phyloP scores from a whole-genome alignment of 2,329 filamentous ascomycete genomes.

The Corynespora cassiicola region DNA sequence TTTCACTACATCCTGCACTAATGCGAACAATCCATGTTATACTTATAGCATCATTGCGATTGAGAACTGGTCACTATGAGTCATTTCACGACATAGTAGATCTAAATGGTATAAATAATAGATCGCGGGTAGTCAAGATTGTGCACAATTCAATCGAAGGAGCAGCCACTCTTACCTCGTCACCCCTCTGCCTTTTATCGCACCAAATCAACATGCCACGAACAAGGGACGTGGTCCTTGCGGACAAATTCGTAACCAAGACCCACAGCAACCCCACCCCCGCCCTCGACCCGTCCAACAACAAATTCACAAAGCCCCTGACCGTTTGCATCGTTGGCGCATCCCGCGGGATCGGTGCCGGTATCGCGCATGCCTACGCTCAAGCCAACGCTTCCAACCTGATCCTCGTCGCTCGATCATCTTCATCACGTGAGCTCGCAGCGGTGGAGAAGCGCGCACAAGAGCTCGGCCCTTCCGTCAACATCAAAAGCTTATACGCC shows the following conservation, averaged over 20 bases:
- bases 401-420: slow-evolving; percentile 31
- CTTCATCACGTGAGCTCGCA: slow-evolving; percentile 19
- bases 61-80: too few relatives aligned
- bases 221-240: slow-evolving; percentile 21
- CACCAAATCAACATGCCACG: too few relatives aligned
- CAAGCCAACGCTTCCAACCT: slow-evolving; percentile 30
- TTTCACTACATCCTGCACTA: too few relatives aligned
- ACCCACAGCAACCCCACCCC: slow-evolving; percentile 16
- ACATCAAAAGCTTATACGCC: slow-evolving; percentile 15
- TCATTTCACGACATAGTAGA: too few relatives aligned
- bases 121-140: too few relatives aligned
- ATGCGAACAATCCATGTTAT: too few relatives aligned
- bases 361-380: slow-evolving; percentile 37
- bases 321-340: slow-evolving; percentile 42
- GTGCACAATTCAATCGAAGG: too few relatives aligned
- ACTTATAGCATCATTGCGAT: too few relatives aligned
- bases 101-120: too few relatives aligned
- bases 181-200: too few relatives aligned
- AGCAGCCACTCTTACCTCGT: too few relatives aligned
- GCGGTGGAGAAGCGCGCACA: slow-evolving; percentile 17
- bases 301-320: slow-evolving; percentile 24
- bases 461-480: slow-evolving; percentile 11
- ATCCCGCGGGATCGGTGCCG: slow-evolving; percentile 38
- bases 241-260: slow-evolving; percentile 21
- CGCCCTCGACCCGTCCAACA: slow-evolving; percentile 19